Conservation (phyloP, 768 basidiomycete species). For the Leccinum imitatum region DNA sequence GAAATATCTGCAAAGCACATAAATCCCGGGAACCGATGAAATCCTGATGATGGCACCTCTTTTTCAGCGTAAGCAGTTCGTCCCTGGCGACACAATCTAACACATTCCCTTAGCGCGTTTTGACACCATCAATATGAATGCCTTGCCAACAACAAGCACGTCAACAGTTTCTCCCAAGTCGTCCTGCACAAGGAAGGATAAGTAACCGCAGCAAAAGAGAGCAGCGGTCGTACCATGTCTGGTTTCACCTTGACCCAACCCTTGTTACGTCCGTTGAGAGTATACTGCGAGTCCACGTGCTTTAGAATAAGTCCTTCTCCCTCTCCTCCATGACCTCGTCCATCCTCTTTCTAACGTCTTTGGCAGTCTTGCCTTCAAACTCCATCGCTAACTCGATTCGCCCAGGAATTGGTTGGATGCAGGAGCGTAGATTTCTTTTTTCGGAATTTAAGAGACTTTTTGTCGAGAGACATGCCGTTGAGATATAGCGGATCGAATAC, state of each 20-base stretch:
- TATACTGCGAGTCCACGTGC: slow-evolving; percentile 75
- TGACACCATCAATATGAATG: not conserved
- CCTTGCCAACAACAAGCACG: slow-evolving; percentile 81
- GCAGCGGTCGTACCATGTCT: slow-evolving; percentile 59
- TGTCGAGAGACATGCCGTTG: slow-evolving; percentile 77
- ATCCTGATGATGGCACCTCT: slow-evolving; percentile 48
- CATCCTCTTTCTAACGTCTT: slow-evolving; percentile 80
- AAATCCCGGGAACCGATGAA: not conserved
- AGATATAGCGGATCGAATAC: slow-evolving; percentile 92
- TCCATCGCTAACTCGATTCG: slow-evolving; percentile 78
- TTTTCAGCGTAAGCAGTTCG: slow-evolving; percentile 56
- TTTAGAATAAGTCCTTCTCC: slow-evolving; percentile 96
- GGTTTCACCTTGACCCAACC: slow-evolving; percentile 96
- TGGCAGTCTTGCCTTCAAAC: slow-evolving; percentile 70
- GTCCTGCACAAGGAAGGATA: slow-evolving; percentile 47
- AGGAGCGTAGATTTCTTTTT: slow-evolving; percentile 71
- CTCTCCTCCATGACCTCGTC: slow-evolving; percentile 75
- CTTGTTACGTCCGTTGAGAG: slow-evolving; percentile 81
- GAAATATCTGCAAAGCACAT: slow-evolving; percentile 56
- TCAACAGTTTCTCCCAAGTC: slow-evolving; percentile 93
- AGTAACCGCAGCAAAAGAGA: not conserved
- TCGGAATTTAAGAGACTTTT: slow-evolving; percentile 69
- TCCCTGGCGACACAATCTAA: slow-evolving; percentile 65
- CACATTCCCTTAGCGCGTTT: not conserved
- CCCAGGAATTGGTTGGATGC: slow-evolving; percentile 68